A percentile compares a stretch with the other conserved stretches of the same genome.
Evolutionary conservation across 768 basidiomycete genomes (phyloP).

Genomic region (Leccinum pellstonianum): DNA sequence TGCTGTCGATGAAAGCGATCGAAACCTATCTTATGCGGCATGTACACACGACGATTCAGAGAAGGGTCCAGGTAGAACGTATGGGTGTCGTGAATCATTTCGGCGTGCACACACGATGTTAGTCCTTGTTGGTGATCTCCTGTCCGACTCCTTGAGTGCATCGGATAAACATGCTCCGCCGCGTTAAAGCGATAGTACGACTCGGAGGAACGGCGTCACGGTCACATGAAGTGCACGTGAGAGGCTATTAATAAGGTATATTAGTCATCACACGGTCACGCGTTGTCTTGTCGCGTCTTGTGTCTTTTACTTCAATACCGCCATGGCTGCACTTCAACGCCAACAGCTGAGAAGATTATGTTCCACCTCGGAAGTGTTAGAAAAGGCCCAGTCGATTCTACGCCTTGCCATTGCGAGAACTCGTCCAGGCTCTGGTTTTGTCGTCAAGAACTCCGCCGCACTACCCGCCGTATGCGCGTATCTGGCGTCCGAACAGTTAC

Average conservation of each 20-base stretch:
- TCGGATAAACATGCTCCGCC: too few relatives aligned
- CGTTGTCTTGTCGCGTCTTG: not conserved
- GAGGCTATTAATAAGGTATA: too few relatives aligned
- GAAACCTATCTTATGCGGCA: too few relatives aligned
- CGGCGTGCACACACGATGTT: not conserved
- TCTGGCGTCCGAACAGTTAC: conserved; percentile 34
- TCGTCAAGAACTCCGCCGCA: conserved; percentile 22
- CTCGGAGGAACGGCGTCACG: too few relatives aligned
- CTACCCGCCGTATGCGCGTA: conserved; percentile 33
- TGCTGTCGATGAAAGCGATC: not conserved
- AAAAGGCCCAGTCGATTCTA: conserved; percentile 24
- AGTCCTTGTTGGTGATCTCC: conserved; percentile 6
- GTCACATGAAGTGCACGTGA: too few relatives aligned
- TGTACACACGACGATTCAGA: not conserved
- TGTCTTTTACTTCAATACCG: not conserved
- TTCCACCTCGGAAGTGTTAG: conserved; percentile 16
- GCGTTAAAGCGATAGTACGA: too few relatives aligned
- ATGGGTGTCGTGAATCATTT: conserved; percentile 9
- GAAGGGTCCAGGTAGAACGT: not conserved
- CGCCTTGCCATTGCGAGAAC: conserved; percentile 24
- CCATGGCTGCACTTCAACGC: not conserved
- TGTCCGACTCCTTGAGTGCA: too few relatives aligned
- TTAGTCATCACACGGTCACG: too few relatives aligned
- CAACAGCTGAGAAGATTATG: not conserved
- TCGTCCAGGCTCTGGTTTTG: conserved; percentile 29